A percentile compares a stretch with the other conserved stretches of the same genome.
These are phyloP conservation scores for Helianthus tuberosus DNA, from an alignment of 129 eudicot species.

Conservation along the genomic window DNA sequence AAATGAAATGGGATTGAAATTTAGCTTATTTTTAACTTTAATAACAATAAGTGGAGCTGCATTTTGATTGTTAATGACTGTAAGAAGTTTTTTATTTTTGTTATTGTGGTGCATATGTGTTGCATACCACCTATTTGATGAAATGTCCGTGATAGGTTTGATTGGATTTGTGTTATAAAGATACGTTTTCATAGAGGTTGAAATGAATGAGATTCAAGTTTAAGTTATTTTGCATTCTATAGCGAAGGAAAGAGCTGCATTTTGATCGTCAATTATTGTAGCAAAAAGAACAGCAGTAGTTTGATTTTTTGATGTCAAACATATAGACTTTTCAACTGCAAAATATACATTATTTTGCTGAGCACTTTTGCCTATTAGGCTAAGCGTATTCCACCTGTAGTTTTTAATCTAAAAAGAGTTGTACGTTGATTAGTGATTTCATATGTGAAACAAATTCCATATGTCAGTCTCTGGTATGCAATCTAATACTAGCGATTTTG, in stretches of 20 bases:
- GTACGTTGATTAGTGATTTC: conserved; percentile 9
- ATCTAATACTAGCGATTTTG: neutral
- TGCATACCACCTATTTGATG: conserved; percentile 29
- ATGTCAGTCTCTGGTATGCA: too few species aligned
- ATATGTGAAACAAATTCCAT: neutral
- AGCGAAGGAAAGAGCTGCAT: neutral
- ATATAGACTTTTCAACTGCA: neutral
- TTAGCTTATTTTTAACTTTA: neutral
- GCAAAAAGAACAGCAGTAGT: neutral
- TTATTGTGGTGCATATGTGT: neutral
- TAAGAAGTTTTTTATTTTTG: too few species aligned
- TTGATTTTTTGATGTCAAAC: neutral
- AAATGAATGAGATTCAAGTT: conserved; percentile 1
- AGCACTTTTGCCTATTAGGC: neutral
- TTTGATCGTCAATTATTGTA: neutral
- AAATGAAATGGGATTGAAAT: neutral
- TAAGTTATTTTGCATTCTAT: neutral
- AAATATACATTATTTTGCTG: neutral
- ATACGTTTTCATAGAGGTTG: neutral
- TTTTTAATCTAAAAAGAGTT: neutral
- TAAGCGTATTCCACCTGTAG: neutral
- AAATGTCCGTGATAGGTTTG: conserved; percentile 18
- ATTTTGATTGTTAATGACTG: neutral
- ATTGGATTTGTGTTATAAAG: neutral
- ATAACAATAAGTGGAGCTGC: neutral